These are phyloP conservation scores for Arctium lappa DNA, from an alignment of 129 eudicot genomes.

Conservation along the genomic window DNA sequence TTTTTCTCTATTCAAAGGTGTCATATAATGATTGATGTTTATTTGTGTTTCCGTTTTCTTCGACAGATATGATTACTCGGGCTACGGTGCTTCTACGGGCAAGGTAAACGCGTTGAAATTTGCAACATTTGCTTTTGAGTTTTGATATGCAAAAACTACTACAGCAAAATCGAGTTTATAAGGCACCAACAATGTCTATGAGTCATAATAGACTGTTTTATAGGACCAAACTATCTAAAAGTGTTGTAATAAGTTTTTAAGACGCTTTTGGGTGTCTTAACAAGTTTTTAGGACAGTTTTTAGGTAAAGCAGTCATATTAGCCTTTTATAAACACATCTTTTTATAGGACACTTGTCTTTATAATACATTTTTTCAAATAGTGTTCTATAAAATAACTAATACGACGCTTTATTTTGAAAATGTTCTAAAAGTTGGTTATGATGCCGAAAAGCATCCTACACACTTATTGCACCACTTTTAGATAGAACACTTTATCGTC, in stretches of 20 bases:
- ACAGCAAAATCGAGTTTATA: too few relatives aligned
- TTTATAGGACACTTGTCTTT: too few relatives aligned
- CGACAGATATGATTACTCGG: slow-evolving; percentile 95
- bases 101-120: slow-evolving; percentile 47
- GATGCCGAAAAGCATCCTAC: not conserved
- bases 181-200: not conserved
- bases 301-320: not conserved
- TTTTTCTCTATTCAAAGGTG: slow-evolving; percentile 6
- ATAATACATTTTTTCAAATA: not conserved
- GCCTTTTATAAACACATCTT: not conserved
- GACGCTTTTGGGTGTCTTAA: not conserved
- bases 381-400: not conserved
- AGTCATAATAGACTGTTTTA: not conserved
- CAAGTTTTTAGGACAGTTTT: not conserved
- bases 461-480: not conserved
- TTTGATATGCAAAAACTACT: not conserved
- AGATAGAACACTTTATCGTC: not conserved
- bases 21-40: slow-evolving; percentile 16
- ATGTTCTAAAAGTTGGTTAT: not conserved
- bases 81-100: slow-evolving; percentile 97
- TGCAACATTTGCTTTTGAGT: slow-evolving; percentile 1
- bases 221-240: too few relatives aligned
- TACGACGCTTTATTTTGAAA: too few relatives aligned
- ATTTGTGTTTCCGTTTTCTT: slow-evolving; percentile 12
- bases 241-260: too few relatives aligned